Evolutionary conservation across 768 basidiomycete genomes (phyloP), one percentile per base, ranked within the genome.

Genomic region (Leccinum uliginosum): DNA sequence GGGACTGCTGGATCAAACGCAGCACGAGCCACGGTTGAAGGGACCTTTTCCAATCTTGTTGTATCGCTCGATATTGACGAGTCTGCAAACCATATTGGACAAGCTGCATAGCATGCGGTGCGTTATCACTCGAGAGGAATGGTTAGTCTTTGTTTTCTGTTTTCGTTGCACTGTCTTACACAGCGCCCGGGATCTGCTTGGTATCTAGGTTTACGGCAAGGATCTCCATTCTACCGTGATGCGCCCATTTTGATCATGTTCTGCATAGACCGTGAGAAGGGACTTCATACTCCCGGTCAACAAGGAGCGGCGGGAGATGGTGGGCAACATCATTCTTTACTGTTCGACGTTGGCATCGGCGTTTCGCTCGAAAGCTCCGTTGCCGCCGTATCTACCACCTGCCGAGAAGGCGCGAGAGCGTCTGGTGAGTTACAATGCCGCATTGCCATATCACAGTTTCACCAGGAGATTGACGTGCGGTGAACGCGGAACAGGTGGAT

Each of bases 371-470:
- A 96, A 96, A 66, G 85, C 92, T 6, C 97, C 97, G 2, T 76
- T 99, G n/a, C 94, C 97, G 0, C 93, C 97, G 0, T 98, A 94
- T 70, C 81, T 99, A 1, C 97, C 97, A 3, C 95, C 95, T 0
- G 96, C 90, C 0, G 94, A 96, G 67, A 80, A 85, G 61, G 83
- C 93, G 1, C 83, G 96, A 51, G 81, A 87, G 53, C 82, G 84
- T 8, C 74, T 99, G 70, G 93, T 90, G 67, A 49, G 80, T 56
- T 6, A 62, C 55, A 14, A 35, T 23, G 11, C 17, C 40, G 54
- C 38, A 43, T 32, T 19, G 40, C 40, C 26, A 49, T 46, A 30
- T 29, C n/a, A 32, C 15, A 21, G 29, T 47, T 30, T 35, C 5
- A 10, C 38, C n/a, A 40, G 5, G 19, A 14, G 5, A 8, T 58